These are phyloP conservation scores for Penicillium simplicissimum DNA, from an alignment of 495 filamentous ascomycete genomes.

Conservation along the genomic window DNA sequence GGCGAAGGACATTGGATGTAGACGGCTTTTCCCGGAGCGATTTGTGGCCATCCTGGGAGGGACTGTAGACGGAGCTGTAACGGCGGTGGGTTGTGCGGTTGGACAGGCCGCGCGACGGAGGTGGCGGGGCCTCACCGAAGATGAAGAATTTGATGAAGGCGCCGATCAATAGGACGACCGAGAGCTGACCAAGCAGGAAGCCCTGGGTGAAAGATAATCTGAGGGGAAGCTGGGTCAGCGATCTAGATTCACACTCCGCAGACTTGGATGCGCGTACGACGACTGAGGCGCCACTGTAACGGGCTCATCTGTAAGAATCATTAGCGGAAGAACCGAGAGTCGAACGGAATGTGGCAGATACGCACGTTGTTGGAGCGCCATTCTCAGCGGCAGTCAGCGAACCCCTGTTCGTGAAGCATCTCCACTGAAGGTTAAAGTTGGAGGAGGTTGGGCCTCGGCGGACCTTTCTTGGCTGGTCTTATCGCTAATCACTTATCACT, in stretches of 20 bases:
- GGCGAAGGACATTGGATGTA: constrained; percentile 69
- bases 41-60: constrained; percentile 31
- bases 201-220: constrained; percentile 57
- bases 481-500: constrained; percentile 23
- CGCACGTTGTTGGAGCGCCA: constrained; percentile 42
- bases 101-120: constrained; percentile 74
- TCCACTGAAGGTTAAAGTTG: constrained; percentile 17
- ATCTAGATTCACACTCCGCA: constrained; percentile 20
- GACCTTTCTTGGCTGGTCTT: constrained; percentile 22
- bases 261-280: constrained; percentile 40
- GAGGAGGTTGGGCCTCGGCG: constrained; percentile 20
- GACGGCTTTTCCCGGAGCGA: constrained; percentile 74
- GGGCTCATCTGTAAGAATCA: constrained; percentile 32
- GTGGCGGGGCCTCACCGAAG: constrained; percentile 87
- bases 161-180: constrained; percentile 83
- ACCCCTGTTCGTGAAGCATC: constrained; percentile 29
- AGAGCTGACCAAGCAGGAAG: constrained; percentile 89
- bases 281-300: constrained; percentile 44
- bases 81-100: constrained; percentile 63
- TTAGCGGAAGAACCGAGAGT: constrained; percentile 12
- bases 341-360: constrained; percentile 1
- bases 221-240: constrained; percentile 15
- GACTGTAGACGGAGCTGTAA: constrained; percentile 58
- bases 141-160: constrained; percentile 99
- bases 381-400: constrained; percentile 35